Evolutionary conservation across 2,329 filamentous ascomycete species (phyloP).

Genomic region (Alternaria dauci): DNA sequence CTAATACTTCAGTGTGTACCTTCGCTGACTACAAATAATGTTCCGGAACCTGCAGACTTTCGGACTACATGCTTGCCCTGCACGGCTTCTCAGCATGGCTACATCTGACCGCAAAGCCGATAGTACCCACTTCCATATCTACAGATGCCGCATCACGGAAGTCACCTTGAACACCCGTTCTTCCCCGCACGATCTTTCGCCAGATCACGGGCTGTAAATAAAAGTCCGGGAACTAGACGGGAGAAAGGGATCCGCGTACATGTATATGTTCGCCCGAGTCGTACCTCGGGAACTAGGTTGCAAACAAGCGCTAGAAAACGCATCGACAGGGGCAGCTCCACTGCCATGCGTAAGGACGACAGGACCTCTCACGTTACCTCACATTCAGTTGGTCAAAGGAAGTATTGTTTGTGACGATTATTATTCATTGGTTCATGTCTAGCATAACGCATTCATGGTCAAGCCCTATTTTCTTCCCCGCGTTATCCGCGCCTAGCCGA

Average conservation of each 20-base stretch:
- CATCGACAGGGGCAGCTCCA: conserved; percentile 32
- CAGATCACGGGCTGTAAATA: conserved; percentile 4
- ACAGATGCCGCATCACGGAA: background rate
- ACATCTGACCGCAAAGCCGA: conserved; percentile 2
- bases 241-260: conserved; percentile 10
- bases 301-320: conserved; percentile 31
- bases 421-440: conserved; percentile 42
- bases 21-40: background rate
- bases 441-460: conserved; percentile 31
- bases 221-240: conserved; percentile 2
- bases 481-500: conserved; percentile 17
- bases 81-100: background rate
- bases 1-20: background rate
- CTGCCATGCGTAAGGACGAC: conserved; percentile 17
- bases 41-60: background rate
- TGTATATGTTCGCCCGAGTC: conserved; percentile 8
- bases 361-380: conserved; percentile 22
- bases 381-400: background rate
- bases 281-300: conserved; percentile 32
- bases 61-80: background rate
- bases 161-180: conserved; percentile 5
- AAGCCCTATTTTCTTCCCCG: conserved; percentile 28
- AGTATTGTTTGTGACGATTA: conserved; percentile 27
- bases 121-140: conserved; percentile 3
- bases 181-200: conserved; percentile 8